A percentile compares a stretch with the other conserved stretches of the same genome.
These are phyloP conservation scores for Letharia lupina DNA, from an alignment of 495 filamentous ascomycete species.

Conservation along the genomic window DNA sequence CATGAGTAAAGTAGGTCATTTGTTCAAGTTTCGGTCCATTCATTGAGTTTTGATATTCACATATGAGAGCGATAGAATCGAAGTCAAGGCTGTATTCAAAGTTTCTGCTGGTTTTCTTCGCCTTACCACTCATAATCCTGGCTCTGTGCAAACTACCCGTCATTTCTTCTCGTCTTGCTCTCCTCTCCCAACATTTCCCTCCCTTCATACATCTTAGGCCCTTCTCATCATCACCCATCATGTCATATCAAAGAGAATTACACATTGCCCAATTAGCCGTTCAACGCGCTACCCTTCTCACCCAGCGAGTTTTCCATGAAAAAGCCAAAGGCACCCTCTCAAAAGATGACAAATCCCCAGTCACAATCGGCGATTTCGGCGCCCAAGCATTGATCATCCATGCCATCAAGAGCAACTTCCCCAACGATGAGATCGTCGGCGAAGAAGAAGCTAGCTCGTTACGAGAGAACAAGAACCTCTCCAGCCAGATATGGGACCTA, in stretches of 20 bases:
- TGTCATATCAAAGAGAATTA: slow-evolving; percentile 71
- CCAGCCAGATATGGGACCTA: slow-evolving; percentile 71
- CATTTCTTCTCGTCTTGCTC: slow-evolving; percentile 38
- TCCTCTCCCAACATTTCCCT: slow-evolving; percentile 32
- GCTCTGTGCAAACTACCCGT: slow-evolving; percentile 25
- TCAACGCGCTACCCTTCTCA: slow-evolving; percentile 78
- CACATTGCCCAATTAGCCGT: slow-evolving; percentile 84
- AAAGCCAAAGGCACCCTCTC: slow-evolving; percentile 86
- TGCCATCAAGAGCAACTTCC: slow-evolving; percentile 82
- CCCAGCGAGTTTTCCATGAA: slow-evolving; percentile 86
- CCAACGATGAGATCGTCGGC: slow-evolving; percentile 80
- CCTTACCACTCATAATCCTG: slow-evolving; percentile 44
- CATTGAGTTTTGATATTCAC: too few species aligned
- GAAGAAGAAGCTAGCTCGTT: slow-evolving; percentile 85
- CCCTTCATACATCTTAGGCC: slow-evolving; percentile 8
- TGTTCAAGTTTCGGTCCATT: too few species aligned
- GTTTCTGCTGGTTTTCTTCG: slow-evolving; percentile 38
- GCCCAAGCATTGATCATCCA: slow-evolving; percentile 93
- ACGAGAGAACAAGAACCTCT: slow-evolving; percentile 55
- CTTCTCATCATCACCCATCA: slow-evolving; percentile 28
- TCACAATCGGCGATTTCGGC: slow-evolving; percentile 96
- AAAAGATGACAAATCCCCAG: slow-evolving; percentile 91
- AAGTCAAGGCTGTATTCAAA: slow-evolving; percentile 9
- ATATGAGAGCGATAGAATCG: too few species aligned
- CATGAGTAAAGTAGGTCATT: too few species aligned